These are phyloP conservation scores for Myochromella boudieri DNA, from an alignment of 768 basidiomycete genomes.

Conservation along the genomic window DNA sequence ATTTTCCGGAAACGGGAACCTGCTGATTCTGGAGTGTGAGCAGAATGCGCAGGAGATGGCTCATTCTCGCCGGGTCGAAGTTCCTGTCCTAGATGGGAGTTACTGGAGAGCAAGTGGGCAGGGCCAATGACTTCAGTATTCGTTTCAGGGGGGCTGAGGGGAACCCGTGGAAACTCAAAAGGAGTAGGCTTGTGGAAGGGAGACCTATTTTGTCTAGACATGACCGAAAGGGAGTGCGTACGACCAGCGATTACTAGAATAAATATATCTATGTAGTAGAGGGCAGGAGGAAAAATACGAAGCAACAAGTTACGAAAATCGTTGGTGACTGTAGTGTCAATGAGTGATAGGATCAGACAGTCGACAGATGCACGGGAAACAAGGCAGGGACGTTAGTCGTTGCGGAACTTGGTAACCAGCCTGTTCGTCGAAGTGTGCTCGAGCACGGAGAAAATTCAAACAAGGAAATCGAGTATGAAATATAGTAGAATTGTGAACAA, in stretches of 20 bases:
- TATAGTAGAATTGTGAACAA: background rate
- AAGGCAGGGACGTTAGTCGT: background rate
- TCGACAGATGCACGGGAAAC: conserved; percentile 2
- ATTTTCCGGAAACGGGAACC: conserved; percentile 39
- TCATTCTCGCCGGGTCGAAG: conserved; percentile 8
- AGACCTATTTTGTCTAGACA: conserved; percentile 44
- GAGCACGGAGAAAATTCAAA: background rate
- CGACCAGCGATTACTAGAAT: conserved; percentile 12
- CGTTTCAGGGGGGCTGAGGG: conserved; percentile 44
- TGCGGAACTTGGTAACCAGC: background rate
- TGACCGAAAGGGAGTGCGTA: conserved; percentile 18
- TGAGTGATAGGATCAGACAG: conserved; percentile 8
- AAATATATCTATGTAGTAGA: background rate
- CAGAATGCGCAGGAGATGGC: conserved; percentile 11
- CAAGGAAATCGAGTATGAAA: no score
- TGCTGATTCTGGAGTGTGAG: conserved; percentile 28
- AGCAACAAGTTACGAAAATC: conserved; percentile 3
- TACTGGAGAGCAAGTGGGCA: conserved; percentile 7
- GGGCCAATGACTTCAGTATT: conserved; percentile 21
- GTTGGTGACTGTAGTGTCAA: conserved; percentile 7
- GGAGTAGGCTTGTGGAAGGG: conserved; percentile 46
- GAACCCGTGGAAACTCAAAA: conserved; percentile 42
- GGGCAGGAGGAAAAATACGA: conserved; percentile 1
- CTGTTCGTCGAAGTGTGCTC: background rate
- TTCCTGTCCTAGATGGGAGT: conserved; percentile 16